Conservation (phyloP, 2,329 filamentous ascomycete species). For the Tolypocladium sp. region DNA sequence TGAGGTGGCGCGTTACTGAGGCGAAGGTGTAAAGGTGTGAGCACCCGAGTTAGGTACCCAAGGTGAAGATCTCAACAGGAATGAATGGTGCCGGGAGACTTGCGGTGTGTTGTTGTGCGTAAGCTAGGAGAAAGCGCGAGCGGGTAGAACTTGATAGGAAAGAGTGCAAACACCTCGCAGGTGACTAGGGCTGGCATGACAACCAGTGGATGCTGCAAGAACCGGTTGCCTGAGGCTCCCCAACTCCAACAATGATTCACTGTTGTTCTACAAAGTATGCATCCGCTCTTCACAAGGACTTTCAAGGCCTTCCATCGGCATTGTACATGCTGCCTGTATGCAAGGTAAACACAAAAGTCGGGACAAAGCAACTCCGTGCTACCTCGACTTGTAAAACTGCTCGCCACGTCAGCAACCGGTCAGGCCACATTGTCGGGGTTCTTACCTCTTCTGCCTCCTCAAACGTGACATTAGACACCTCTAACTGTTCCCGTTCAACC, state of each 20-base stretch:
- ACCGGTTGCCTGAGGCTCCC: not conserved
- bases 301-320: not conserved
- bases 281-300: no score
- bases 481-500: constrained; percentile 54
- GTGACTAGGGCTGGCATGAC: not conserved
- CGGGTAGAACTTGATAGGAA: not conserved
- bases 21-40: not conserved
- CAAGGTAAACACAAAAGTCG: not conserved
- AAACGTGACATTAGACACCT: constrained; percentile 55
- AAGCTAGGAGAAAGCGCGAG: not conserved
- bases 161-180: not conserved
- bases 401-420: constrained; percentile 13
- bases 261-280: no score
- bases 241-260: not conserved
- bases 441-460: constrained; percentile 60
- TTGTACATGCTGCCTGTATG: not conserved
- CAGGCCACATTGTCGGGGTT: not conserved
- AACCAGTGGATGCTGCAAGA: not conserved
- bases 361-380: not conserved
- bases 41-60: no score
- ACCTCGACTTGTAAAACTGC: constrained; percentile 29
- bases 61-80: not conserved
- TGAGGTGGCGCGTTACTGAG: not conserved
- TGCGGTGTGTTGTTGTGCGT: not conserved
- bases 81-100: not conserved